phyloP scores from a whole-genome alignment of 257 asterid species.

The Ligustrum vulgare region DNA sequence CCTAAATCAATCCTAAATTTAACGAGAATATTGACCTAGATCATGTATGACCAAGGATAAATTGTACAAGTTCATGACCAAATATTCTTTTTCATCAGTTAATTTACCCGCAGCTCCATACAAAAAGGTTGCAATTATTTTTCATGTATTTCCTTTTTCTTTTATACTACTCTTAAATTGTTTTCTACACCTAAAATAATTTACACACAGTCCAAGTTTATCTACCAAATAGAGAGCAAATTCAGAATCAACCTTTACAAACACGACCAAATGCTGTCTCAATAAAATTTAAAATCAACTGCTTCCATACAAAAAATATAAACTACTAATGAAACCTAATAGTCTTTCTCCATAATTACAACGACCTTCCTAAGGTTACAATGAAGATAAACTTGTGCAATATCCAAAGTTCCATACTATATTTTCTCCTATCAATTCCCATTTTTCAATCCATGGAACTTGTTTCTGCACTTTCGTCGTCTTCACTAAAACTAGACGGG shows the following conservation, averaged over 20 bases:
- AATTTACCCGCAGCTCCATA: too few relatives aligned
- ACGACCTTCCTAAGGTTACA: slow-evolving; percentile 20
- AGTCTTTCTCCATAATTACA: not conserved
- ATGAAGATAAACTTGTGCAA: slow-evolving; percentile 10
- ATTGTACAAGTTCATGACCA: too few relatives aligned
- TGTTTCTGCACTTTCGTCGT: slow-evolving; percentile 66
- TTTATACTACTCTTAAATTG: too few relatives aligned
- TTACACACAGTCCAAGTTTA: not conserved
- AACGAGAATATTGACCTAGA: too few relatives aligned
- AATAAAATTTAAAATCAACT: not conserved
- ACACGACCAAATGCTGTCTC: not conserved
- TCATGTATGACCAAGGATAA: too few relatives aligned
- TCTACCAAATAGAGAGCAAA: not conserved
- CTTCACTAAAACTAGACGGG: slow-evolving; percentile 68
- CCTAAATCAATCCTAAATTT: too few relatives aligned
- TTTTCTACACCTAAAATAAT: too few relatives aligned
- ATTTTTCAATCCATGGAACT: slow-evolving; percentile 47
- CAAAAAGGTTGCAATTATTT: too few relatives aligned
- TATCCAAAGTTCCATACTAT: slow-evolving; percentile 18
- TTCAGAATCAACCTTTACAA: not conserved
- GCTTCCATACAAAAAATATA: slow-evolving; percentile 18
- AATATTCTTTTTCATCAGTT: too few relatives aligned
- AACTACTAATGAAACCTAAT: not conserved
- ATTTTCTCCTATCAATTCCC: slow-evolving; percentile 2
- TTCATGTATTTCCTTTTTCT: too few relatives aligned